Base-by-base conservation (phyloP, 768 basidiomycete species). In the Candolleomyces eurysporus region DNA sequence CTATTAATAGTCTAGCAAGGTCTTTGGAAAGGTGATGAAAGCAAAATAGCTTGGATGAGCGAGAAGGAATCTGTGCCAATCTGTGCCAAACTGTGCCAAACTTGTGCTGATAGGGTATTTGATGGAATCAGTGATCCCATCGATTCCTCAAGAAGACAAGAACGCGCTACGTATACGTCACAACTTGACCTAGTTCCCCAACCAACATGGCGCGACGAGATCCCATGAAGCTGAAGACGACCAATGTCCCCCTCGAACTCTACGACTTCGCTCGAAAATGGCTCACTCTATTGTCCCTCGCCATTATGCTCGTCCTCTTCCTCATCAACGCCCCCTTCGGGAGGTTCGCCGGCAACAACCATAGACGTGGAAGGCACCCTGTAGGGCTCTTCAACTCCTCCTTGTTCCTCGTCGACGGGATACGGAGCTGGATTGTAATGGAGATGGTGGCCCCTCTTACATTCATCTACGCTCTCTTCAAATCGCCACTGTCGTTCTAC, bases 301-400 rank as follows among this genome's bases (percentile, higher is more conserved):
- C 78, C 10, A 30, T 71, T 0, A 67, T 67, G 32, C 84, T 82
- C 0, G 22, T 77, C 0, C 64, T 72, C 10, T 79, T 89, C 63
- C 42, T 85, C 55, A 68, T 91, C 55, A 78, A 94, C 69, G 93
- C 92, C 0, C 91, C 91, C 0, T 93, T 93, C 71, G 94, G 94
- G 10, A 82, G 90, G 0, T 94, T 94, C 69, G 72, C 86, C 0
- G 84, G 82, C 65, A 79, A 71, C 63, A 22, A 13, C 32, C 52
- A 22, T 9, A 21, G 1, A 5, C 30, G 26, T 11, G 40, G 39
- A 13, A 31, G 53, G 10, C 53, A 55, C 31, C 17, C 11, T 31
- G 14, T 22, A n/a, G 16, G 6, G 19, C 32, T 19, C 8, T 59
- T 66, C 60, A 43, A 63, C 52, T 21, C 6, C 49, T 16, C 13